phyloP scores from a whole-genome alignment of 2,329 filamentous ascomycete genomes.

The Nemania sp. region DNA sequence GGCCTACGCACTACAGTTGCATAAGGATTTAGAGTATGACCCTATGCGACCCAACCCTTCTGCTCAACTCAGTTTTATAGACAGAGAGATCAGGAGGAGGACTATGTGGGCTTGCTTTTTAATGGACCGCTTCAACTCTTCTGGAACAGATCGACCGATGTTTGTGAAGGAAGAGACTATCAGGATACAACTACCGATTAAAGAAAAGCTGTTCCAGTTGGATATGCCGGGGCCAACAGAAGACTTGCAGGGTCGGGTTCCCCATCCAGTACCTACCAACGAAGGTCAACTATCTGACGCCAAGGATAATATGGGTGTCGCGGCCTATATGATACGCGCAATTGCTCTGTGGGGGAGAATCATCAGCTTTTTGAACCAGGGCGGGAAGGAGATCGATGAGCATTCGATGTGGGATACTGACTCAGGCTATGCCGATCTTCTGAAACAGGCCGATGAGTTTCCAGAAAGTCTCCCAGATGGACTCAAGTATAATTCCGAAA shows the following conservation, averaged over 20 bases:
- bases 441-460: constrained; percentile 72
- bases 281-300: constrained; percentile 68
- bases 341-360: constrained; percentile 90
- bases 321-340: constrained; percentile 83
- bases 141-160: constrained; percentile 86
- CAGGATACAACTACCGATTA: constrained; percentile 86
- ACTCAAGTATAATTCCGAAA: constrained; percentile 77
- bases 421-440: constrained; percentile 75
- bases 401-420: constrained; percentile 79
- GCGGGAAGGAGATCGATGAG: constrained; percentile 77
- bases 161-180: constrained; percentile 90
- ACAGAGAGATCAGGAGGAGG: constrained; percentile 86
- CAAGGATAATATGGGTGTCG: constrained; percentile 88
- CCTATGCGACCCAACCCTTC: constrained; percentile 66
- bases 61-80: constrained; percentile 79
- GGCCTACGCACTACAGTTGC: constrained; percentile 93
- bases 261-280: constrained; percentile 63
- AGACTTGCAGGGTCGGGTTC: constrained; percentile 71
- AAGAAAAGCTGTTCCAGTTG: constrained; percentile 85
- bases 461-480: constrained; percentile 67
- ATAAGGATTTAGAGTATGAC: constrained; percentile 86
- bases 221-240: constrained; percentile 90
- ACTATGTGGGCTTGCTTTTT: constrained; percentile 99
- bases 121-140: constrained; percentile 98
- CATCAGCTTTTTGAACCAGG: constrained; percentile 87